Conservation (phyloP, 1,284 basidiomycete species). For the Sphaerobolus stellatus region DNA sequence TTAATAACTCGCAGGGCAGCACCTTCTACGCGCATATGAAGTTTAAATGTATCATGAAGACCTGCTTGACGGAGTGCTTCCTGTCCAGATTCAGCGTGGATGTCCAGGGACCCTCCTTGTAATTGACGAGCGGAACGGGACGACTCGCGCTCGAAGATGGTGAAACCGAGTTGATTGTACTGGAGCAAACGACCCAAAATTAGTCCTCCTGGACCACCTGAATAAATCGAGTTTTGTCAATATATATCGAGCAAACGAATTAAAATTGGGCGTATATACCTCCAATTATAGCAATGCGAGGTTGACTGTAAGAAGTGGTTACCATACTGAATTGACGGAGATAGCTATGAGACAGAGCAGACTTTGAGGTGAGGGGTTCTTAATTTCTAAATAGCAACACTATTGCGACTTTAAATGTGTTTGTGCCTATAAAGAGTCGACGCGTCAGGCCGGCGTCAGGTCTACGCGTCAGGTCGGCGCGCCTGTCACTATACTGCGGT, state of each 20-base stretch:
- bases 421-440: no score
- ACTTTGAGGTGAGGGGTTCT: no score
- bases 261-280: not conserved
- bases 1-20: constrained; percentile 28
- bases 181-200: constrained; percentile 38
- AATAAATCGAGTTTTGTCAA: not conserved
- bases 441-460: no score
- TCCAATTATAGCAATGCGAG: not conserved
- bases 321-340: no score
- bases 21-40: constrained; percentile 26
- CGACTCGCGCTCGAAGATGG: constrained; percentile 37
- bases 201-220: constrained; percentile 39
- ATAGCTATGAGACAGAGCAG: no score
- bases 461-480: no score
- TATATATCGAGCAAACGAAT: not conserved
- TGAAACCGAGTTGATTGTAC: constrained; percentile 26
- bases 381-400: no score
- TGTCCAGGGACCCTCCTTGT: constrained; percentile 43
- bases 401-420: no score
- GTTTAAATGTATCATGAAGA: constrained; percentile 28
- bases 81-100: constrained; percentile 38
- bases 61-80: constrained; percentile 31
- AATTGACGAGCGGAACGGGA: constrained; percentile 26
- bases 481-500: no score
- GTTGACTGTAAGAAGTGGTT: no score